phyloP scores from a whole-genome alignment of 1,139 yeast genomes.

The Kodamaea anthophila region DNA sequence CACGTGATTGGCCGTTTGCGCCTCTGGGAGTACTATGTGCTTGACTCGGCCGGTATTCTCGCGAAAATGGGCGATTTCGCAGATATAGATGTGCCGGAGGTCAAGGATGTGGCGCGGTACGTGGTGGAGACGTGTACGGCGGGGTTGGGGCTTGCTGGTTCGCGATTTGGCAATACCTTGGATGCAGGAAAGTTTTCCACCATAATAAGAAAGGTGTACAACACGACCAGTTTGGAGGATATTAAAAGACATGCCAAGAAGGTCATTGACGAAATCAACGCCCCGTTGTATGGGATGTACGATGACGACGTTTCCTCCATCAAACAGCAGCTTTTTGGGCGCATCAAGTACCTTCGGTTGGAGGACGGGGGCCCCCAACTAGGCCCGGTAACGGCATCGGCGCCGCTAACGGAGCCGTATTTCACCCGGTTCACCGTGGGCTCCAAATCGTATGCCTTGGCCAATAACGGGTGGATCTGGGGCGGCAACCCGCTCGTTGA shows the following conservation, averaged over 20 bases:
- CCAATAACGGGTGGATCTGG: constrained; percentile 99
- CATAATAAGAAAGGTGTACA: constrained; percentile 26
- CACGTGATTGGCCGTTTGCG: constrained; percentile 63
- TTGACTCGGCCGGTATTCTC: constrained; percentile 41
- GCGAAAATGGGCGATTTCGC: constrained; percentile 17
- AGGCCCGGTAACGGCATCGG: constrained; percentile 51
- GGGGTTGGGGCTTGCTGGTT: constrained; percentile 19
- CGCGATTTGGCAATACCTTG: constrained; percentile 50
- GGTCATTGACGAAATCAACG: constrained; percentile 72
- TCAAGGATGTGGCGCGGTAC: constrained; percentile 44
- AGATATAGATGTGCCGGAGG: constrained; percentile 23
- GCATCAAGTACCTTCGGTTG: constrained; percentile 69
- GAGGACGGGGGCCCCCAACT: constrained; percentile 76
- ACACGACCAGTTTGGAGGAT: constrained; percentile 22
- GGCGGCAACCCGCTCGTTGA: constrained; percentile 91
- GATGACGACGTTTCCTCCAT: constrained; percentile 67
- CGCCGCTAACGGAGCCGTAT: constrained; percentile 78
- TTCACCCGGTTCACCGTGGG: constrained; percentile 63
- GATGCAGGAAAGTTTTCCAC: constrained; percentile 47
- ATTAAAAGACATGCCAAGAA: constrained; percentile 39
- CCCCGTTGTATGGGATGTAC: constrained; percentile 64
- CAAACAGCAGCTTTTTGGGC: constrained; percentile 60
- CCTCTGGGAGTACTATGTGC: constrained; percentile 85
- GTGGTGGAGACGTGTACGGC: constrained; percentile 24
- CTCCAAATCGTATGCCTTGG: constrained; percentile 66